Percentiles rank a stretch among this genome's conserved stretches.
Evolutionary conservation across 352 stramenopile species (phyloP).

Genomic region (Pythium oligandrum): DNA sequence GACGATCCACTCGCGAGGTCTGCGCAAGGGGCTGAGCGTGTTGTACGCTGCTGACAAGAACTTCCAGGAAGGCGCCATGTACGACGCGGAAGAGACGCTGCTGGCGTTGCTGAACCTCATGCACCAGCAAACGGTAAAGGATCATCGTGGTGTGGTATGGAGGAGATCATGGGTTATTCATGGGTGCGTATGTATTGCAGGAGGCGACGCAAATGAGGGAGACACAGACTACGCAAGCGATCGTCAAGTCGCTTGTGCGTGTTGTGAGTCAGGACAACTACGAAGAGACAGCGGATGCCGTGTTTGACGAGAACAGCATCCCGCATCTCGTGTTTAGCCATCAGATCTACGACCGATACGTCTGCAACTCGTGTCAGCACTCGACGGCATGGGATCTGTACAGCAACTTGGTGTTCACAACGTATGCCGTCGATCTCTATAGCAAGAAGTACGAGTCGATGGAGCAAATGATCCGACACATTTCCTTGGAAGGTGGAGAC

Average conservation of each 20-base stretch:
- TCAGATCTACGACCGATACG: slow-evolving; percentile 83
- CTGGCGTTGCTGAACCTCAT: slow-evolving; percentile 82
- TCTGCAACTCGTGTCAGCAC: slow-evolving; percentile 59
- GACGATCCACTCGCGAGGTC: slow-evolving; percentile 65
- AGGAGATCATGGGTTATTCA: background rate
- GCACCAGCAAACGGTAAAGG: slow-evolving; percentile 67
- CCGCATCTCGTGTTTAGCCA: slow-evolving; percentile 83
- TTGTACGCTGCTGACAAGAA: slow-evolving; percentile 82
- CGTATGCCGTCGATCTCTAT: slow-evolving; percentile 72
- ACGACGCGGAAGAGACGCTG: slow-evolving; percentile 81
- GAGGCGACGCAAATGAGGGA: slow-evolving; percentile 66
- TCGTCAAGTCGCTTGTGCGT: slow-evolving; percentile 66
- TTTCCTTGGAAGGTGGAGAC: slow-evolving; percentile 53
- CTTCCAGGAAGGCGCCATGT: slow-evolving; percentile 86
- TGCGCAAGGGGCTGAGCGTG: slow-evolving; percentile 81
- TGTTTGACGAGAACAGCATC: slow-evolving; percentile 85
- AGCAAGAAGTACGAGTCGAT: slow-evolving; percentile 56
- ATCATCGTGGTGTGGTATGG: background rate
- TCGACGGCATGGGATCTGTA: slow-evolving; percentile 71
- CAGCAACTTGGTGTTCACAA: slow-evolving; percentile 81
- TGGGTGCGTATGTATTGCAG: slow-evolving; percentile 6
- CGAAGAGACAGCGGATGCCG: slow-evolving; percentile 53
- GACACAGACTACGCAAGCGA: slow-evolving; percentile 66
- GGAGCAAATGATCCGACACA: slow-evolving; percentile 61
- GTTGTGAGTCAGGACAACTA: slow-evolving; percentile 63